A percentile compares a stretch with the other conserved stretches of the same genome.
These are phyloP conservation scores for Mollisiaceae sp. DNA, from an alignment of 2,329 filamentous ascomycete genomes.

Conservation along the genomic window DNA sequence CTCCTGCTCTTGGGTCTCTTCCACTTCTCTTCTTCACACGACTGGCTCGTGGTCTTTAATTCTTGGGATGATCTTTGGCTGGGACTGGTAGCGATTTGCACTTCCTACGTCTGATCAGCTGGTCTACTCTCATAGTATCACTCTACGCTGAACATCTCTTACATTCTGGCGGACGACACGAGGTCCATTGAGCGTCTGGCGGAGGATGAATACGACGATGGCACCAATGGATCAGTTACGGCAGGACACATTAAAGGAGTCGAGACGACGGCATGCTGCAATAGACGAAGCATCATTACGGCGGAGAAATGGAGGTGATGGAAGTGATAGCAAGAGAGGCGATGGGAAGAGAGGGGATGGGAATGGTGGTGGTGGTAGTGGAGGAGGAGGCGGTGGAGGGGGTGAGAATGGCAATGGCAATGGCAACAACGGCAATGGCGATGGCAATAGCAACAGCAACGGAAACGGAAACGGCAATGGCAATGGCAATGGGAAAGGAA, in stretches of 20 bases:
- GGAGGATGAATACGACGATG: slow-evolving; percentile 42
- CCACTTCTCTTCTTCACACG: slow-evolving; percentile 38
- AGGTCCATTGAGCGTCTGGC: slow-evolving; percentile 31
- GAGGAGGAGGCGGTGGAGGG: slow-evolving; percentile 7
- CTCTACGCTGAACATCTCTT: slow-evolving; percentile 32
- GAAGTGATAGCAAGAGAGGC: slow-evolving; percentile 9
- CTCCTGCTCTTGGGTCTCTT: slow-evolving; percentile 27
- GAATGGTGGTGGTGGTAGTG: slow-evolving; percentile 10
- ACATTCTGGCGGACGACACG: slow-evolving; percentile 34
- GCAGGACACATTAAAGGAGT: slow-evolving; percentile 23
- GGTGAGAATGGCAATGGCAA: slow-evolving; percentile 12
- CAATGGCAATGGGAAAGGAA: slow-evolving; percentile 7
- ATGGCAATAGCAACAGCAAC: slow-evolving; percentile 10
- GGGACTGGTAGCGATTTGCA: slow-evolving; percentile 21
- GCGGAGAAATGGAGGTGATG: slow-evolving; percentile 10
- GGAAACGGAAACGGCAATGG: slow-evolving; percentile 3
- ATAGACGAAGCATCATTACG: slow-evolving; percentile 16
- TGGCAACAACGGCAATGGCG: slow-evolving; percentile 13
- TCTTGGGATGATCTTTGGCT: slow-evolving; percentile 31
- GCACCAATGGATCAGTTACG: slow-evolving; percentile 37
- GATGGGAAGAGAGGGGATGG: slow-evolving; percentile 18
- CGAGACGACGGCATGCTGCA: slow-evolving; percentile 24
- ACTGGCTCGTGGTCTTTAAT: slow-evolving; percentile 42
- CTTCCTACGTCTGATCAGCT: slow-evolving; percentile 10
- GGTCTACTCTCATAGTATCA: slow-evolving; percentile 24